Base-by-base conservation (phyloP, 768 basidiomycete species). In the Kwoniella dejecticola region DNA sequence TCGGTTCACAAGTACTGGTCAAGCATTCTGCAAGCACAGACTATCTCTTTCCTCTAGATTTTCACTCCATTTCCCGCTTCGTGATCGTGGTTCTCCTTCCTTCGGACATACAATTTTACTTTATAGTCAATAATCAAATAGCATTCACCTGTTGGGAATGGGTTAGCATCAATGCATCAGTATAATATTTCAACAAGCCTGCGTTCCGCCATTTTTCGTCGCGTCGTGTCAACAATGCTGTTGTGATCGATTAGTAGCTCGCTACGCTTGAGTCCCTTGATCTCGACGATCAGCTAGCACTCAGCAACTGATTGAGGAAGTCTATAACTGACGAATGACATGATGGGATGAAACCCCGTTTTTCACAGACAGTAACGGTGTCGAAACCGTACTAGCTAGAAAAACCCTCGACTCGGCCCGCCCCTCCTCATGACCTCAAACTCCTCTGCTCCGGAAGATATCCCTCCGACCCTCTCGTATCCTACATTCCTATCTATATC, bases 371-470 rank as follows among this genome's bases (percentile, higher is more conserved):
- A n/a, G n/a, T n/a, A n/a, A n/a, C 55, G 19, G n/a, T 44, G 36
- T n/a, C 21, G 10, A 41, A 10, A 21, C 29, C 15, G 23, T 23
- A 40, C 36, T 41, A 24, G 15, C 46, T 44, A 59, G 36, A 40
- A 52, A 15, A 50, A 50, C 1, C 57, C 60, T 24, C 62, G 50
- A n/a, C 60, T 45, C 11, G 57, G 33, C 30, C 63, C 69, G 30
- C 66, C 56, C 21, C 65, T 49, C 41, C 65, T 44, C 56, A 68
- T 64, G 64, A 72, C 62, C 60, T 72, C 71, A 40, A 66, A 68
- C 52, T 70, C 71, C 12, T 72, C 71, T 17, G 53, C 57, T 3
- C 60, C 50, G 2, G 56, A 57, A 3, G 31, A 40, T 24, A 57
- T 57, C 0, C 61, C 63, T 10, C 60, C 55, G 30, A 60, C n/a